Evolutionary conservation across 1,139 yeast genomes (phyloP).

Genomic region (Geotrichum histeridarum): DNA sequence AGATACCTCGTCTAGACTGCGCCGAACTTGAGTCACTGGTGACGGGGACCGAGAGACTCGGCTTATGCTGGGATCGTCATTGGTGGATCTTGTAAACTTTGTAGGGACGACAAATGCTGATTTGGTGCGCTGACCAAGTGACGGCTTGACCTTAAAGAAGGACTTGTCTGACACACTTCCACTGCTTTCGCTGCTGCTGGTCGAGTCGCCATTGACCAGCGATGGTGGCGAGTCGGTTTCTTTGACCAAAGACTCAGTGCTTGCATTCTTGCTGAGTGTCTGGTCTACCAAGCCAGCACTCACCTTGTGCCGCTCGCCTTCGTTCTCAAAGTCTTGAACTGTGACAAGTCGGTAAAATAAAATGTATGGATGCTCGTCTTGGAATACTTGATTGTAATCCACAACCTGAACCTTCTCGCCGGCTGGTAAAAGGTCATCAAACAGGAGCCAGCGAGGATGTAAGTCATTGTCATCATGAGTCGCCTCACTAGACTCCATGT

Average conservation of each 20-base stretch:
- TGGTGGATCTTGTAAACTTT: not conserved
- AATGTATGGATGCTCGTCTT: conserved; percentile 67
- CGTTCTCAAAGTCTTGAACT: conserved; percentile 23
- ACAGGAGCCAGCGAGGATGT: conserved; percentile 53
- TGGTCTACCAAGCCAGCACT: not conserved
- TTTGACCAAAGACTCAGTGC: not conserved
- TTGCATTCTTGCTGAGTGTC: too few relatives aligned
- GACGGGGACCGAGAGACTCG: not conserved
- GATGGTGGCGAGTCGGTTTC: not conserved
- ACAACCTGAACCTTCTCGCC: conserved; percentile 47
- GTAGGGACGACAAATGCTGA: not conserved
- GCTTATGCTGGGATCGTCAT: not conserved
- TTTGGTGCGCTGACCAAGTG: not conserved
- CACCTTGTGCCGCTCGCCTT: conserved; percentile 6
- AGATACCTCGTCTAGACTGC: not conserved
- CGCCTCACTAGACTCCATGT: not conserved
- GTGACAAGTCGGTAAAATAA: conserved; percentile 59
- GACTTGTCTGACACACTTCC: not conserved
- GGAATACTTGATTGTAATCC: conserved; percentile 54
- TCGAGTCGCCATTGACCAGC: not conserved
- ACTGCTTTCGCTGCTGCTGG: not conserved
- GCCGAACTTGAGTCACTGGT: not conserved
- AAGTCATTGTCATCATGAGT: not conserved
- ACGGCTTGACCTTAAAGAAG: not conserved
- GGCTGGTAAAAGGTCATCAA: conserved; percentile 55